Evolutionary conservation across 2,329 filamentous ascomycete species (phyloP), one percentile per base, ranked within the genome.

Genomic region (Colletotrichum higginsianum): DNA sequence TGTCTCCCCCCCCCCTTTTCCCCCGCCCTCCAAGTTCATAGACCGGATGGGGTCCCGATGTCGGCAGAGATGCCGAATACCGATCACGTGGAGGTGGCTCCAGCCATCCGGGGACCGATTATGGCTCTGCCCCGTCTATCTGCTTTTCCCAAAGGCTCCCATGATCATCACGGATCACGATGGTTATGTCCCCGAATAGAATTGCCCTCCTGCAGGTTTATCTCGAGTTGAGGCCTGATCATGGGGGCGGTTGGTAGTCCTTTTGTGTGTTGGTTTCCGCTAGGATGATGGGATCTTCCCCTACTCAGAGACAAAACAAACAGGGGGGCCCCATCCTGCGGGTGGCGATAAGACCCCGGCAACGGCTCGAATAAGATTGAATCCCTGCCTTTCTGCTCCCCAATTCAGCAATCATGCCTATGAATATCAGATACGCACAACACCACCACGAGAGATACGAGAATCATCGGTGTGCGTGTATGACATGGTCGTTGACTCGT

Each of bases 81-180:
- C 68, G 68, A 71, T 71, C 68, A 71, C 68, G 68, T 71, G 68
- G 30, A 30, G 30, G 68, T 2, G 15, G 26, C 6, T 5, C 13
- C 12, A 8, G 58, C 8, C 15, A 40, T 61, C 30, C 58, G 26
- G 58, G 57, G 13, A 40, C n/a, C 58, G 38, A 21, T 40, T 35
- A 9, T 15, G 23, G 40, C 30, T 8, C 30, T 30, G 30, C 30
- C 30, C 30, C 6, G 30, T 30, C 30, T 30, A 30, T 30, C 30
- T 30, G 30, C 46, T 50, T 49, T 21, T 13, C 26, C 15, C 18
- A 38, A 44, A 8, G 23, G 30, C 47, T 13, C 9, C 30, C 7
- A 15, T 35, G 6, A 46, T 63, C 49, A 53, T 23, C 16, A 63
- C 30, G 30, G 16, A 53, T 53, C 61, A 6, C 15, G 47, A 35